Percentiles rank a stretch among this genome's conserved stretches.
Conservation (phyloP, 1,284 basidiomycete genomes). For the Sphagnurus paluster region DNA sequence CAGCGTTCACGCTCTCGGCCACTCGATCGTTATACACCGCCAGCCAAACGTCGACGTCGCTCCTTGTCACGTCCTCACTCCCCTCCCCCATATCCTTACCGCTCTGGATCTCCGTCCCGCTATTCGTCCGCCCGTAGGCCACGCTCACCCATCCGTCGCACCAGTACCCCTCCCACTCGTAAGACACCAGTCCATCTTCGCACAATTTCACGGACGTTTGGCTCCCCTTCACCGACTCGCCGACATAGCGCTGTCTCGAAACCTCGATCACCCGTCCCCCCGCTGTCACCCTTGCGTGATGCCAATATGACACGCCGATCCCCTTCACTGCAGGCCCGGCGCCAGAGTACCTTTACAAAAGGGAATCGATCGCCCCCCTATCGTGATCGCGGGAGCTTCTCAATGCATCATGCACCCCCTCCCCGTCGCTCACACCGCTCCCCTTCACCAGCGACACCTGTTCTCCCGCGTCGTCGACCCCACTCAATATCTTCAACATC, state of each 20-base stretch:
- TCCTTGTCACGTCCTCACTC: constrained; percentile 4
- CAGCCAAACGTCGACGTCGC: constrained; percentile 4
- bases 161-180: not conserved
- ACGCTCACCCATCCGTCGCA: not conserved
- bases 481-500: not conserved
- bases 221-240: not conserved
- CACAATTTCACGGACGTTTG: constrained; percentile 9
- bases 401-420: too few relatives aligned
- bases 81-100: constrained; percentile 1
- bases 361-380: too few relatives aligned
- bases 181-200: constrained; percentile 14
- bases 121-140: not conserved
- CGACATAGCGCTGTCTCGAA: not conserved
- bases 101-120: constrained; percentile 6
- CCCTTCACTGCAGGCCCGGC: too few relatives aligned
- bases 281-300: too few relatives aligned
- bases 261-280: not conserved
- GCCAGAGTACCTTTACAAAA: too few relatives aligned
- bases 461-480: not conserved
- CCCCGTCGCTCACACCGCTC: not conserved
- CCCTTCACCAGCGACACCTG: constrained; percentile 1
- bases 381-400: too few relatives aligned
- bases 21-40: not conserved
- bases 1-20: not conserved
- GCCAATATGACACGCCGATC: too few relatives aligned